These are phyloP conservation scores for Pinus albicaulis DNA, from an alignment of 75 land plant species.

Conservation along the genomic window DNA sequence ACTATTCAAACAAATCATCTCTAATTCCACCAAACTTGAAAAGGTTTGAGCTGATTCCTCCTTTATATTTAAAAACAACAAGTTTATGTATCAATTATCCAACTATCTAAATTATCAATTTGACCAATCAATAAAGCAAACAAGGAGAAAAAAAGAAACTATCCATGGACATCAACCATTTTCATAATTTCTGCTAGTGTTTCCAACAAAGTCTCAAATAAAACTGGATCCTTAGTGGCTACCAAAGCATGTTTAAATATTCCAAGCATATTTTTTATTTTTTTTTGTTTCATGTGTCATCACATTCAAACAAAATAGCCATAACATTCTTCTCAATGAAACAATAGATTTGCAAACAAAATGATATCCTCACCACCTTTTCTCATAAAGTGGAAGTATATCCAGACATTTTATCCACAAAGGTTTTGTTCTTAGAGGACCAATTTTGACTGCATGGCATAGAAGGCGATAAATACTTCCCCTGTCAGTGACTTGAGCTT, in stretches of 20 bases:
- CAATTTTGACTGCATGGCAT: constrained; percentile 40
- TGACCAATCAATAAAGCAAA: constrained; percentile 76
- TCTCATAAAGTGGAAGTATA: no score
- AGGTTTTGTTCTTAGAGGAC: constrained; percentile 22
- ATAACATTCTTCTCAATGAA: constrained; percentile 54
- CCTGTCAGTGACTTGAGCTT: constrained; percentile 65
- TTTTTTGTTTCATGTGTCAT: constrained; percentile 28
- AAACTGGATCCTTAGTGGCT: constrained; percentile 54
- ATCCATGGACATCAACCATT: constrained; percentile 49
- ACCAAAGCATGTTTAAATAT: constrained; percentile 65
- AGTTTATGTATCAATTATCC: constrained; percentile 56
- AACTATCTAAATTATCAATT: constrained; percentile 58
- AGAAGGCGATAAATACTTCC: constrained; percentile 53
- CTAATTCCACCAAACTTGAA: constrained; percentile 53
- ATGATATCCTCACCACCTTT: constrained; percentile 21
- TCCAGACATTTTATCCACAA: constrained; percentile 59
- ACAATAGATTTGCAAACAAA: constrained; percentile 58
- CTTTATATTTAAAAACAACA: constrained; percentile 34
- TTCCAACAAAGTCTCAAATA: constrained; percentile 68
- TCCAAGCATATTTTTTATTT: constrained; percentile 45
- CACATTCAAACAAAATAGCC: constrained; percentile 46
- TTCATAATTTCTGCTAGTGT: constrained; percentile 60
- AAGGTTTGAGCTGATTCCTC: constrained; percentile 36
- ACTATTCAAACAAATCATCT: no score
- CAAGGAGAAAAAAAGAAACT: constrained; percentile 49